A percentile compares a stretch with the other conserved stretches of the same genome.
Evolutionary conservation across 1,284 basidiomycete species (phyloP).

Genomic region (Rhodotorula sp.): DNA sequence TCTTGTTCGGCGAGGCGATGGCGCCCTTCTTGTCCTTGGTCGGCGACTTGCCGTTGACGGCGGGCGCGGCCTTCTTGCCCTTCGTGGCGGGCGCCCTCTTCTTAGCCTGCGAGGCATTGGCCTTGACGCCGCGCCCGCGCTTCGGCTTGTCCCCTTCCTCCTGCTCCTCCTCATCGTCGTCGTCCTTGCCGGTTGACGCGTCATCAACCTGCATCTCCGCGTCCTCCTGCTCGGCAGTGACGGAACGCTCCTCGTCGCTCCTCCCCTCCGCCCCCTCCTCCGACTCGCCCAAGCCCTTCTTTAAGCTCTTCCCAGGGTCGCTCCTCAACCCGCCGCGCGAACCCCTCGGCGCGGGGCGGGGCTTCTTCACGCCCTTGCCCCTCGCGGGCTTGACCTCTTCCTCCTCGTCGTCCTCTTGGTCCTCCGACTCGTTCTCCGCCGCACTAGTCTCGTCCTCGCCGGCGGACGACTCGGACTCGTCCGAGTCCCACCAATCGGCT

Average conservation of each 20-base stretch:
- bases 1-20: neutral
- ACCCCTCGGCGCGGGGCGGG: neutral
- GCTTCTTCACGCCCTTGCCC: neutral
- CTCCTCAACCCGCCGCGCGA: constrained; percentile 9
- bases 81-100: constrained; percentile 3
- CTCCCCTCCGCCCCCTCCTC: constrained; percentile 2
- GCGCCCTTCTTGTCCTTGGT: neutral
- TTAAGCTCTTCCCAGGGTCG: constrained; percentile 5
- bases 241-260: neutral
- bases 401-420: constrained; percentile 7
- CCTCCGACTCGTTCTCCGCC: constrained; percentile 12
- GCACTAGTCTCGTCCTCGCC: constrained; percentile 23
- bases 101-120: neutral
- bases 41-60: neutral
- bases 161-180: neutral
- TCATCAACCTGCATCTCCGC: constrained; percentile 9
- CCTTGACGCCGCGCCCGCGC: constrained; percentile 3
- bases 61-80: neutral
- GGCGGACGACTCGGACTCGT: constrained; percentile 13
- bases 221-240: constrained; percentile 11
- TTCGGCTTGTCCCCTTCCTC: neutral
- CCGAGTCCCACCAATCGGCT: constrained; percentile 17
- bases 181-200: neutral
- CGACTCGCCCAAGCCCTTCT: constrained; percentile 1
- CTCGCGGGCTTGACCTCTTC: neutral